Conservation (phyloP, 2,329 filamentous ascomycete species). For the Aspergillus luchuensis region DNA sequence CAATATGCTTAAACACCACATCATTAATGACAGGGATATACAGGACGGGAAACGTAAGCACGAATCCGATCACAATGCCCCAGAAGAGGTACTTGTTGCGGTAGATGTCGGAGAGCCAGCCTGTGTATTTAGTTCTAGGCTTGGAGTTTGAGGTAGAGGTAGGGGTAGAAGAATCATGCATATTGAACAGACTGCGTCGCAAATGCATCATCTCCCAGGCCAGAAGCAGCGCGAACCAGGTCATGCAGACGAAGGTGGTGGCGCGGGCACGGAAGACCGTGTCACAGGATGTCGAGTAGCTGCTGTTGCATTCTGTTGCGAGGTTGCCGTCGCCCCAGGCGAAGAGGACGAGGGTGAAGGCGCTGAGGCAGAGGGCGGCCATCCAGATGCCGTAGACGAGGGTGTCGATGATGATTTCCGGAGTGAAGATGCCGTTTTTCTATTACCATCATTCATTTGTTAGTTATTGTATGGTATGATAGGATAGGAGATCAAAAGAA, state of each 20-base stretch:
- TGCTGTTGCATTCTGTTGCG: slow-evolving; percentile 62
- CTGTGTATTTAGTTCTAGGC: slow-evolving; percentile 61
- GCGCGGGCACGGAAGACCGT: slow-evolving; percentile 71
- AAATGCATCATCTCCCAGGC: slow-evolving; percentile 78
- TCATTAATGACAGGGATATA: slow-evolving; percentile 71
- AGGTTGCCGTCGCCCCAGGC: slow-evolving; percentile 63
- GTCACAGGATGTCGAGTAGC: slow-evolving; percentile 58
- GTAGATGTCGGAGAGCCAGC: slow-evolving; percentile 70
- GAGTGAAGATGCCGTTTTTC: slow-evolving; percentile 72
- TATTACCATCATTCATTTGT: slow-evolving; percentile 18
- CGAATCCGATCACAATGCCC: slow-evolving; percentile 60
- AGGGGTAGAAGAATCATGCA: slow-evolving; percentile 49
- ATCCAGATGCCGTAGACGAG: slow-evolving; percentile 77
- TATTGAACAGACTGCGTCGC: slow-evolving; percentile 72
- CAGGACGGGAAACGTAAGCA: slow-evolving; percentile 61
- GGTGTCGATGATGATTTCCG: slow-evolving; percentile 77
- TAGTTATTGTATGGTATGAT: too few species aligned
- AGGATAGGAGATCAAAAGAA: too few species aligned
- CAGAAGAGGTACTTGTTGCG: slow-evolving; percentile 72
- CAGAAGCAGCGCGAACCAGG: slow-evolving; percentile 74
- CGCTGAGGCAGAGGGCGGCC: slow-evolving; percentile 66
- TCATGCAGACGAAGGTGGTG: slow-evolving; percentile 72
- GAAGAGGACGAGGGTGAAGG: slow-evolving; percentile 67
- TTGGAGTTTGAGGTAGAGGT: not conserved
- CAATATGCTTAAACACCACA: slow-evolving; percentile 65